A percentile compares a stretch with the other conserved stretches of the same genome.
Conservation (phyloP, 257 asterid genomes). For the Nicotiana otophora region DNA sequence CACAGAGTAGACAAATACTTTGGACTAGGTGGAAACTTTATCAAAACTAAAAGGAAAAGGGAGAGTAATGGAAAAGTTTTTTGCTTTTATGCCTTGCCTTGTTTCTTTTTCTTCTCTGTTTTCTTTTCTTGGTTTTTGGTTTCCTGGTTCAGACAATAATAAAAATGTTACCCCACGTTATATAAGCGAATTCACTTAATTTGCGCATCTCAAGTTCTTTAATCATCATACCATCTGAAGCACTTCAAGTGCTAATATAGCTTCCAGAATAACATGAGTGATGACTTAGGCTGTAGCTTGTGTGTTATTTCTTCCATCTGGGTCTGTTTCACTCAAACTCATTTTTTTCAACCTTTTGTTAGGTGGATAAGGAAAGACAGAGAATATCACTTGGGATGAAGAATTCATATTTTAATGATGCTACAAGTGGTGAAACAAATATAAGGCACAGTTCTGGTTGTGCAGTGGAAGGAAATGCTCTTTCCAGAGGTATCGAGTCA, state of each 20-base stretch:
- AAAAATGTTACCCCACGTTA: neutral
- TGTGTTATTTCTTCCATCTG: neutral
- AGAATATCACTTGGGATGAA: constrained; percentile 93
- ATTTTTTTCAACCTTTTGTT: constrained; percentile 1
- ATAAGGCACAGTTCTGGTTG: constrained; percentile 19
- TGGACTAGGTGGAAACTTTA: neutral
- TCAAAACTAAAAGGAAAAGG: neutral
- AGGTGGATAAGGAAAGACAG: constrained; percentile 88
- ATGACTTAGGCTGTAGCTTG: neutral
- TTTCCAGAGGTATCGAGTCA: constrained; percentile 22
- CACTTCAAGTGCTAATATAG: neutral
- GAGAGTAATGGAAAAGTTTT: neutral
- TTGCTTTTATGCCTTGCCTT: neutral
- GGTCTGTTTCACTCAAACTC: neutral
- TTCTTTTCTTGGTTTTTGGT: neutral
- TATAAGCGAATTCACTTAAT: neutral
- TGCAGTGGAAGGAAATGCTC: constrained; percentile 23
- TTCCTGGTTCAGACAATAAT: neutral
- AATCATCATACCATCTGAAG: neutral
- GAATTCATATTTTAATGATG: constrained; percentile 52
- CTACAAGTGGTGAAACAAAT: constrained; percentile 26
- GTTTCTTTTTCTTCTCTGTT: neutral
- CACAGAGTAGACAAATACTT: neutral
- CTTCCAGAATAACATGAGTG: neutral
- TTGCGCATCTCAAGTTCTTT: neutral